Conservation (phyloP, 2,329 filamentous ascomycete species). For the Penicillium brasilianum region DNA sequence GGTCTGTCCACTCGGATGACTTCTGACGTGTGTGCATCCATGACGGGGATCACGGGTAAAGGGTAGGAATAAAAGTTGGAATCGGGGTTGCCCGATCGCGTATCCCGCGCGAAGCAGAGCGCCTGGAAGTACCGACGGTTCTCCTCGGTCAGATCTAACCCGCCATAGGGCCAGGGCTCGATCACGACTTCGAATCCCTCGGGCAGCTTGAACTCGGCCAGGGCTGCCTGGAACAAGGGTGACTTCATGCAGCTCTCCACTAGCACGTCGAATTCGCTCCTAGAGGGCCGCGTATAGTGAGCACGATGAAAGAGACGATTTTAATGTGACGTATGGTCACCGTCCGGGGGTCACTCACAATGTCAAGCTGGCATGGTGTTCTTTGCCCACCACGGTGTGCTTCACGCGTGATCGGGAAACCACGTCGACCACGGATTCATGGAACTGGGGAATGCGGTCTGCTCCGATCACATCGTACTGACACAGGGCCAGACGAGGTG, state of each 20-base stretch:
- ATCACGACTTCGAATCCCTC: slow-evolving; percentile 62
- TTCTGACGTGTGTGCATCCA: slow-evolving; percentile 62
- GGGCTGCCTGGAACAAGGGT: slow-evolving; percentile 57
- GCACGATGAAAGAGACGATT: background rate
- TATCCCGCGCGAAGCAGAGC: slow-evolving; percentile 57
- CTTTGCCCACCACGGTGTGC: slow-evolving; percentile 54
- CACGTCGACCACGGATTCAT: slow-evolving; percentile 60
- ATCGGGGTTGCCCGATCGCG: slow-evolving; percentile 53
- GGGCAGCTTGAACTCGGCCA: slow-evolving; percentile 58
- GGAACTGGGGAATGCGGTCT: slow-evolving; percentile 59
- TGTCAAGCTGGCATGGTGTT: slow-evolving; percentile 55
- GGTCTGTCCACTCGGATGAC: slow-evolving; percentile 64
- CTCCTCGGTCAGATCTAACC: slow-evolving; percentile 54
- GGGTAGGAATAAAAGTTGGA: slow-evolving; percentile 68
- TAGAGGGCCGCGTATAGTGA: slow-evolving; percentile 22
- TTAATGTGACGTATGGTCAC: background rate
- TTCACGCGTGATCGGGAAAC: slow-evolving; percentile 47
- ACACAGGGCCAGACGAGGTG: slow-evolving; percentile 57
- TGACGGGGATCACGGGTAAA: slow-evolving; percentile 57
- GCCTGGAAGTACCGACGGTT: slow-evolving; percentile 58
- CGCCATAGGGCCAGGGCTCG: slow-evolving; percentile 63
- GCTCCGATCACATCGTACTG: slow-evolving; percentile 62
- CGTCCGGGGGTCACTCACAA: slow-evolving; percentile 40
- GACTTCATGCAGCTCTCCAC: slow-evolving; percentile 58
- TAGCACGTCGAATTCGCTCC: slow-evolving; percentile 54